Percentiles rank a stretch among this genome's conserved stretches.
These are phyloP conservation scores for Atkinsonella hypoxylon DNA, from an alignment of 2,329 filamentous ascomycete genomes.

Conservation along the genomic window DNA sequence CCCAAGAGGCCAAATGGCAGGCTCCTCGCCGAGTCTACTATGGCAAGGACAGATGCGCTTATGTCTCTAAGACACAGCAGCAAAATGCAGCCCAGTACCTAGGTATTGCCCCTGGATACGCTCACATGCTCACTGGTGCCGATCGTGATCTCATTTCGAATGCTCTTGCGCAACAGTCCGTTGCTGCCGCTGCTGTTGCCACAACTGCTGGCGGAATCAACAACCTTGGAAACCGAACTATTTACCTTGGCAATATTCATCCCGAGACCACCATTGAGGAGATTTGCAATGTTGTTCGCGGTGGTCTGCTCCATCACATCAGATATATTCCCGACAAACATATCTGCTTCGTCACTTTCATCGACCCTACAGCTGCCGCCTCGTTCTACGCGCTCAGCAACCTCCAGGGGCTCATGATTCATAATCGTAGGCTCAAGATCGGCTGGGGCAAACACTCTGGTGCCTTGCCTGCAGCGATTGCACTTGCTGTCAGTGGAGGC, in stretches of 20 bases:
- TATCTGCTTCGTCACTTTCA: slow-evolving; percentile 99
- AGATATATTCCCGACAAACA: slow-evolving; percentile 99
- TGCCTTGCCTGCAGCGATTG: slow-evolving; percentile 88
- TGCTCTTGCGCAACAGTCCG: slow-evolving; percentile 91
- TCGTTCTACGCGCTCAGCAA: slow-evolving; percentile 98
- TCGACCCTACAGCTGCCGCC: slow-evolving; percentile 92
- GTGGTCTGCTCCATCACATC: slow-evolving; percentile 91
- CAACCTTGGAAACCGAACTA: slow-evolving; percentile 93
- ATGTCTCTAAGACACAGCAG: slow-evolving; percentile 98
- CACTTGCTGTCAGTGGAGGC: slow-evolving; percentile 87
- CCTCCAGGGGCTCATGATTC: slow-evolving; percentile 96
- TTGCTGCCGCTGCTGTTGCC: slow-evolving; percentile 89
- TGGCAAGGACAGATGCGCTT: slow-evolving; percentile 95
- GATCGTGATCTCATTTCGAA: slow-evolving; percentile 96
- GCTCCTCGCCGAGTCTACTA: slow-evolving; percentile 93
- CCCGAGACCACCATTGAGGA: slow-evolving; percentile 98
- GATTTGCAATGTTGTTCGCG: slow-evolving; percentile 97
- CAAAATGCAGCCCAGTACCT: slow-evolving; percentile 98
- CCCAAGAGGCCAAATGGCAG: slow-evolving; percentile 95
- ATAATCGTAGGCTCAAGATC: slow-evolving; percentile 95
- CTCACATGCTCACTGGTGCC: slow-evolving; percentile 89
- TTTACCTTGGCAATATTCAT: slow-evolving; percentile 97
- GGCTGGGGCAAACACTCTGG: slow-evolving; percentile 99
- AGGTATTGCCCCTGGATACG: slow-evolving; percentile 91
- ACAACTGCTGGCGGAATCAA: slow-evolving; percentile 94